phyloP scores from a whole-genome alignment of 2,329 filamentous ascomycete species.

The Rhynchosporium secalis region DNA sequence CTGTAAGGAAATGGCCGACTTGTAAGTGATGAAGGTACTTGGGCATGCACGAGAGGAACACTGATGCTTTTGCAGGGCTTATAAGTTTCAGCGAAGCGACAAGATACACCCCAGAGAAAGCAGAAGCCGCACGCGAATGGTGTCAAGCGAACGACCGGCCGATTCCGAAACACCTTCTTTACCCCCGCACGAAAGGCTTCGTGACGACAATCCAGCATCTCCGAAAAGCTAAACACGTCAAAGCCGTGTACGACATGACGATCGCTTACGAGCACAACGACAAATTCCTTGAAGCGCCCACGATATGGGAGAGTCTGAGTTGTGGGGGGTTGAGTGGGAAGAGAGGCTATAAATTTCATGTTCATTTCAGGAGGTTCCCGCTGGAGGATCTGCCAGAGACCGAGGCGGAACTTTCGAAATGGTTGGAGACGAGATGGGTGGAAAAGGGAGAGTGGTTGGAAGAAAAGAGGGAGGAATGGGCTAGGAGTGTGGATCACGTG shows the following conservation, averaged over 20 bases:
- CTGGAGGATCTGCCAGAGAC: constrained; percentile 49
- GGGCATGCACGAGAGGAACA: neutral
- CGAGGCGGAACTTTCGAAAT: constrained; percentile 51
- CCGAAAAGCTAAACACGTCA: constrained; percentile 50
- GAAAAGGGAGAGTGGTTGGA: constrained; percentile 56
- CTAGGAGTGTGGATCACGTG: constrained; percentile 15
- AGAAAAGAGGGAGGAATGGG: constrained; percentile 46
- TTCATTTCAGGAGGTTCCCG: constrained; percentile 50
- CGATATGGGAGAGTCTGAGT: constrained; percentile 55
- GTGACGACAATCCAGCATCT: constrained; percentile 59
- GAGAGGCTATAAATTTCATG: constrained; percentile 50
- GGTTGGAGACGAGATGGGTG: constrained; percentile 55
- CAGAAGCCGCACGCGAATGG: constrained; percentile 52
- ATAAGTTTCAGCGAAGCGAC: constrained; percentile 66
- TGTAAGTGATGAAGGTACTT: constrained; percentile 47
- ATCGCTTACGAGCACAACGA: constrained; percentile 52
- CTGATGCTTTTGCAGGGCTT: constrained; percentile 50
- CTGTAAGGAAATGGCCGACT: constrained; percentile 53
- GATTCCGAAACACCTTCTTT: constrained; percentile 58
- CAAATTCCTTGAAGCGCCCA: constrained; percentile 49
- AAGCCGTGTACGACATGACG: constrained; percentile 56
- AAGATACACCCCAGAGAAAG: constrained; percentile 56
- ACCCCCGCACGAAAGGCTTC: constrained; percentile 62
- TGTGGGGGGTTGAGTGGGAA: constrained; percentile 43
- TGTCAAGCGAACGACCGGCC: constrained; percentile 52